These are phyloP conservation scores for Kluyveromyces wickerhamii DNA, from an alignment of 805 yeast genomes.

Conservation along the genomic window DNA sequence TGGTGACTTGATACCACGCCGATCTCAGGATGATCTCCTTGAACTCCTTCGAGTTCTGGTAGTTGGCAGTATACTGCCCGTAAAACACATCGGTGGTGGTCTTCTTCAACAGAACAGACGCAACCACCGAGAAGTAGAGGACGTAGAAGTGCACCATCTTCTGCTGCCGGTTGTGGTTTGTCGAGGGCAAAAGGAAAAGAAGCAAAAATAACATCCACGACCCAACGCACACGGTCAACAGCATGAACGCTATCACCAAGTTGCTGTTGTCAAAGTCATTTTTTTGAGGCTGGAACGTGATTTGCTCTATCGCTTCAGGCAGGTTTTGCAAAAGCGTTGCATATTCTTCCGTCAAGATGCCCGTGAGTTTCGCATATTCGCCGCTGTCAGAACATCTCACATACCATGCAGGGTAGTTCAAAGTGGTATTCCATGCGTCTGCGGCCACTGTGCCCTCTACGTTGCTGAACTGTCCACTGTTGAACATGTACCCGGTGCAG, in stretches of 20 bases:
- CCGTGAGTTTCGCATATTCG: too few relatives aligned
- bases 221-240: conserved; percentile 48
- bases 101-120: conserved; percentile 43
- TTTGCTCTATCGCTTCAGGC: conserved; percentile 4
- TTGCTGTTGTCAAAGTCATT: conserved; percentile 35
- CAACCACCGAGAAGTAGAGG: conserved; percentile 44
- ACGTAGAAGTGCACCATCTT: conserved; percentile 49
- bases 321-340: conserved; percentile 6
- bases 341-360: conserved; percentile 6
- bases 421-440: conserved; percentile 8
- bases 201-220: conserved; percentile 65
- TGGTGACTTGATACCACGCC: conserved; percentile 11
- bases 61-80: conserved; percentile 43
- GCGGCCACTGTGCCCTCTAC: not conserved
- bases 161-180: conserved; percentile 44
- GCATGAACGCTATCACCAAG: conserved; percentile 41
- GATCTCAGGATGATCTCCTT: conserved; percentile 13
- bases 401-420: conserved; percentile 17
- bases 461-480: conserved; percentile 1
- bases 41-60: conserved; percentile 43
- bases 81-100: conserved; percentile 38
- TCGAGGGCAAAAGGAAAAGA: conserved; percentile 41
- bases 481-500: conserved; percentile 3
- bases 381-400: conserved; percentile 10
- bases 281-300: conserved; percentile 12